Base-by-base conservation (phyloP, 805 yeast species). In the Wickerhamomyces sydowiorum region DNA sequence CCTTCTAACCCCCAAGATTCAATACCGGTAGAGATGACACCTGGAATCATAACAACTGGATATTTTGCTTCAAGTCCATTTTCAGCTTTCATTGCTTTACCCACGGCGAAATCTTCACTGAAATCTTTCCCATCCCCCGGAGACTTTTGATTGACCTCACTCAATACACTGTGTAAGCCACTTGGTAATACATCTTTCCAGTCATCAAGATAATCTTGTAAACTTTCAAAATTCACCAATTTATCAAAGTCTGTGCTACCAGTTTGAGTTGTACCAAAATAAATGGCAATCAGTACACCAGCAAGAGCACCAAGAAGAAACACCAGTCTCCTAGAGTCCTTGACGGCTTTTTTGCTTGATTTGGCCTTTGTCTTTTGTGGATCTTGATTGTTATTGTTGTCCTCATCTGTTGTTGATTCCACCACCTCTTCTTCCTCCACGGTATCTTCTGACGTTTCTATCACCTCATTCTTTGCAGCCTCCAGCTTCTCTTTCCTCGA, bases 31-130 rank as follows among this genome's bases (percentile, higher is more conserved):
- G 96, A 86, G 41, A 87, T 86, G 13, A 91, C 97, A 4, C 99
- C 99, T 0, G 99, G 99, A 17, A 93, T 87, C 81, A 93, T 75
- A 4, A 93, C 76, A 13, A 93, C 96, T 7, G 96, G 95, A 61
- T 78, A 73, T 48, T 84, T 77, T 1, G 80, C 72, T 0, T 68
- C 58, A 23, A 78, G 64, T 29, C 79, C 75, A 24, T 74, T 69
- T 20, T 75, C 76, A 10, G 61, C 57, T 29, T 65, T 65, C 70
- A 91, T 64, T 35, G 73, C 65, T 51, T 72, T 76, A 1, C 99
- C 99, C 15, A 89, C 95, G 0, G 93, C 87, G 66, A 93, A 93
- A 38, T 90, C 80, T 46, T 88, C 95, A 6, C 88, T 76, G 5
- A 84, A 70, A 30, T 82, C 82, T 18, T 69, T 47, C 10, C 43